These are phyloP conservation scores for Rhinocladiella mackenziei DNA, from an alignment of 2,329 filamentous ascomycete genomes.

Conservation along the genomic window DNA sequence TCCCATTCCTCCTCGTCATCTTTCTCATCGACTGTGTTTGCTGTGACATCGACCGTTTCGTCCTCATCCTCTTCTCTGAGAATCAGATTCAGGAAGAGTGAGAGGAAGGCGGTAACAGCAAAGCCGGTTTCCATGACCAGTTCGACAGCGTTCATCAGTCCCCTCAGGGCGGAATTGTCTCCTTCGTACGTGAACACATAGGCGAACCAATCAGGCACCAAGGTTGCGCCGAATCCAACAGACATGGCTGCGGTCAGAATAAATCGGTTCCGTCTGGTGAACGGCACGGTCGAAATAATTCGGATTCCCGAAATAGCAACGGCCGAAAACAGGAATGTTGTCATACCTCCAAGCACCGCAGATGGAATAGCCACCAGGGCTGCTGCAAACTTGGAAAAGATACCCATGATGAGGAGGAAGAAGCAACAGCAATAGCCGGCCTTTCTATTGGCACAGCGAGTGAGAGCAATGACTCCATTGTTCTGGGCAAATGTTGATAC, in stretches of 20 bases:
- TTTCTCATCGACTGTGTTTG: slow-evolving; percentile 18
- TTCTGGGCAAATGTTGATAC: slow-evolving; percentile 81
- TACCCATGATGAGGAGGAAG: slow-evolving; percentile 74
- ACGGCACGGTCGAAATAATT: slow-evolving; percentile 67
- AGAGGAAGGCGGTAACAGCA: slow-evolving; percentile 33
- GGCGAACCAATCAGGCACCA: slow-evolving; percentile 64
- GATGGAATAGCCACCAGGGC: slow-evolving; percentile 71
- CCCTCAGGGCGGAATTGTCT: slow-evolving; percentile 61
- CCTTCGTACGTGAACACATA: slow-evolving; percentile 70
- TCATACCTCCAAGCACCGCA: slow-evolving; percentile 65
- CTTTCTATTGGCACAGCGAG: slow-evolving; percentile 59
- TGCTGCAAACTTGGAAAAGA: slow-evolving; percentile 80
- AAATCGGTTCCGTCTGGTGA: slow-evolving; percentile 77
- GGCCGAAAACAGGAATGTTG: slow-evolving; percentile 73
- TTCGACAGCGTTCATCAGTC: slow-evolving; percentile 50
- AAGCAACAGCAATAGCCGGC: slow-evolving; percentile 36
- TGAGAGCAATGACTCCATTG: slow-evolving; percentile 79
- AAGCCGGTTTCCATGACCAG: slow-evolving; percentile 34
- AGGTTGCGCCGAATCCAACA: slow-evolving; percentile 67
- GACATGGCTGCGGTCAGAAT: slow-evolving; percentile 72
- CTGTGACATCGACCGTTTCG: slow-evolving; percentile 22
- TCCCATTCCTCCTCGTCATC: slow-evolving; percentile 25
- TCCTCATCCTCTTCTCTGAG: slow-evolving; percentile 63
- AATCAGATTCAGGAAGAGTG: slow-evolving; percentile 31
- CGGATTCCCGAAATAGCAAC: slow-evolving; percentile 74